Evolutionary conservation across 768 basidiomycete species (phyloP), one percentile per base, ranked within the genome.

Genomic region (Myochromella boudieri): DNA sequence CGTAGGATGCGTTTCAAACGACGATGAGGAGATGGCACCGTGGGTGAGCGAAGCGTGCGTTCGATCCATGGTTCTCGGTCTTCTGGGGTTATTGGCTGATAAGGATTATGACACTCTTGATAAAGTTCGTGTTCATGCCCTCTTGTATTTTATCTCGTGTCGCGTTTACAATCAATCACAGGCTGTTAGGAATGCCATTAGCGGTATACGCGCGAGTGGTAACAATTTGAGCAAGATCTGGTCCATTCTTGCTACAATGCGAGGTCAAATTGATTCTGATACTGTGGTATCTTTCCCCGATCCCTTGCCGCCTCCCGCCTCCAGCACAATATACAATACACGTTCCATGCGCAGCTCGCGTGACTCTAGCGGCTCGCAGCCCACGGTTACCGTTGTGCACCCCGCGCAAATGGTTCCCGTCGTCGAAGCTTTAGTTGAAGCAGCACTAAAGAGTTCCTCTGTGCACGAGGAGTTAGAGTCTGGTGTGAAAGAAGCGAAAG

Each of bases 21-120:
- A 64, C n/a, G 70, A 69, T 2, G 66, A 72, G 17, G 74, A 72
- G 20, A 58, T 70, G 20, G 56, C 69, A 14, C 68, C 66, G 1
- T 89, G 87, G 87, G 75, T 86, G 38, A 79, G 78, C 59, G 86
- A 88, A 53, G 61, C 70, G 1, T 86, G 85, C 50, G 63, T 80
- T 26, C 86, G 80, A 55, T 72, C 84, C 1, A 66, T 91, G 26
- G 57, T 89, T n/a, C 44, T 83, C 6, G 80, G 80, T 9, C 67
- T 91, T 8, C 65, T 91, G 37, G 75, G 74, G 8, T 59, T 85
- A 43, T 59, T 87, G 38, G 72, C 67, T 6, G 68, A 70, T 45
- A 72, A 73, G 42, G 68, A 70, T 27, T 68, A 70, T 11, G 64
- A 57, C 4, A 64, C 68, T 17, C 65, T 70, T 28, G 52, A 63